Evolutionary conservation across 2,329 filamentous ascomycete species (phyloP).

Genomic region (Akanthomyces lecanii): DNA sequence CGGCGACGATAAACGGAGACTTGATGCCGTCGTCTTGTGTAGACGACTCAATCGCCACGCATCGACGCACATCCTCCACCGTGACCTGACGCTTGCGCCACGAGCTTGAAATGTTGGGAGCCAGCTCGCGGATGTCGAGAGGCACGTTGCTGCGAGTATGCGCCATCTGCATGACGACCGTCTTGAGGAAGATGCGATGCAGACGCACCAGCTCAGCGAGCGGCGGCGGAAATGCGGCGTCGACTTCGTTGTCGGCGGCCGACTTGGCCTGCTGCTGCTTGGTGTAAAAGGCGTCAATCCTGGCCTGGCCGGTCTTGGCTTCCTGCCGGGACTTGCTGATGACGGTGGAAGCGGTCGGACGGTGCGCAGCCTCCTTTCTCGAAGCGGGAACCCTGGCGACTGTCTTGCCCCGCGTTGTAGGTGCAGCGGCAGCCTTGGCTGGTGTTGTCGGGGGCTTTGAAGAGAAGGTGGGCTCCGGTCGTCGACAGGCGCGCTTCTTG

Average conservation of each 20-base stretch:
- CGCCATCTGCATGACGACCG: conserved; percentile 63
- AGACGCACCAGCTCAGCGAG: conserved; percentile 58
- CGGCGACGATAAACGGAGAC: conserved; percentile 42
- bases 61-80: conserved; percentile 60
- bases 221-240: conserved; percentile 43
- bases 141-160: conserved; percentile 62
- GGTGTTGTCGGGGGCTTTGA: not conserved
- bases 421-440: not conserved
- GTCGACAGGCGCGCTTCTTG: conserved; percentile 13
- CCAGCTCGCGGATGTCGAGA: conserved; percentile 58
- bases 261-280: conserved; percentile 29
- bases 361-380: conserved; percentile 28
- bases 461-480: not conserved
- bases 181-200: conserved; percentile 63
- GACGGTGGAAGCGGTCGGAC: conserved; percentile 29
- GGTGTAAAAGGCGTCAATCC: conserved; percentile 39
- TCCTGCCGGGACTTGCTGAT: conserved; percentile 29
- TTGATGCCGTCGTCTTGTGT: conserved; percentile 27
- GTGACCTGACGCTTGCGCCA: conserved; percentile 70
- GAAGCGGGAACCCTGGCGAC: conserved; percentile 28
- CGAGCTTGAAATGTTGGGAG: conserved; percentile 58
- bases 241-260: conserved; percentile 21
- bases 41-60: conserved; percentile 57
- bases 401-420: conserved; percentile 28
- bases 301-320: conserved; percentile 30